Evolutionary conservation across 202 grass and related monocot genomes (phyloP).

Genomic region (Zizania palustris): DNA sequence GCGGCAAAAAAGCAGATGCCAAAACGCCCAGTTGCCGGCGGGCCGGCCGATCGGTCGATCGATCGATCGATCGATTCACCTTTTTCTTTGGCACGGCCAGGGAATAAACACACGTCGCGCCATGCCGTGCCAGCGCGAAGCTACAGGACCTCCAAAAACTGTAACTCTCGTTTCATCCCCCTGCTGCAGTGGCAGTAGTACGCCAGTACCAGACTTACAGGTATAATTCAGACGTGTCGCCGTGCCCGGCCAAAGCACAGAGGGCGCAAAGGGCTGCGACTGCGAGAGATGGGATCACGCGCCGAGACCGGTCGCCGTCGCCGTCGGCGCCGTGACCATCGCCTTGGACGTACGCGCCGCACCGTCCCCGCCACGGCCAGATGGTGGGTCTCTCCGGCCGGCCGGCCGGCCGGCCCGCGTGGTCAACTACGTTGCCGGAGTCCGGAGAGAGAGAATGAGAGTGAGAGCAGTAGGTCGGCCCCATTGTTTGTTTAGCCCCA

Average conservation of each 20-base stretch:
- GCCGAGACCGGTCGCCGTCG: conserved; percentile 43
- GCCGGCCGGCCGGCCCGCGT: neutral
- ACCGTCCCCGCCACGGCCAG: conserved; percentile 37
- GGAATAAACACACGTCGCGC: conserved; percentile 52
- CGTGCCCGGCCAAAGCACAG: conserved; percentile 32
- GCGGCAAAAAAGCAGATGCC: neutral
- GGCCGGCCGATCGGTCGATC: neutral
- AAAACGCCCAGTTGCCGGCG: conserved; percentile 8
- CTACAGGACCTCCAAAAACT: neutral
- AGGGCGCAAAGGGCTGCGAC: too few species aligned
- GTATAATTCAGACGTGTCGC: conserved; percentile 17
- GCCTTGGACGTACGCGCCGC: conserved; percentile 46
- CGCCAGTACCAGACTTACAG: neutral
- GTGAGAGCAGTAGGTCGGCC: conserved; percentile 8
- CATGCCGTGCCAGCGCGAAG: conserved; percentile 7
- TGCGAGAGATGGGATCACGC: conserved; percentile 57
- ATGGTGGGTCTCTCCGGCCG: conserved; percentile 27
- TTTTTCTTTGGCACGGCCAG: neutral
- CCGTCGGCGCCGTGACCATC: neutral
- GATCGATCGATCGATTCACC: neutral
- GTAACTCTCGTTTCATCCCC: conserved; percentile 39
- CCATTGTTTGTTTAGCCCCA: conserved; percentile 11
- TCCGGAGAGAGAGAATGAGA: neutral
- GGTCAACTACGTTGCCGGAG: conserved; percentile 27
- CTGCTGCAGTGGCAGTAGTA: conserved; percentile 24